These are phyloP conservation scores for Candida nitratophila DNA, from an alignment of 805 yeast species.

Conservation along the genomic window DNA sequence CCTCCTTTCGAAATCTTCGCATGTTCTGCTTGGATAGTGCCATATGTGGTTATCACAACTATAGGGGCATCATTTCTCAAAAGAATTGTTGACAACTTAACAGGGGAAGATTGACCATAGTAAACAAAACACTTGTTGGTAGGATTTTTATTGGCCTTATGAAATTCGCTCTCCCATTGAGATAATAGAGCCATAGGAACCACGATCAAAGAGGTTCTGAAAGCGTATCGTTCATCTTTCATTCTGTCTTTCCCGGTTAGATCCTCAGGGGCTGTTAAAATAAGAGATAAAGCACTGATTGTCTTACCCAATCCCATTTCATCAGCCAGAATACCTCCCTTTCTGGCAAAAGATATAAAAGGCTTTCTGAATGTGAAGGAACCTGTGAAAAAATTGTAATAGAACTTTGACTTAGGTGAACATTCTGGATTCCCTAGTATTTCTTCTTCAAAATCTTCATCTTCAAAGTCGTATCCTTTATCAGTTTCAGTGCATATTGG, in stretches of 20 bases:
- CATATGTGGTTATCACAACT: conserved; percentile 79
- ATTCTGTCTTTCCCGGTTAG: conserved; percentile 8
- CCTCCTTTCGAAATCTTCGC: conserved; percentile 31
- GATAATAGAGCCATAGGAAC: conserved; percentile 88
- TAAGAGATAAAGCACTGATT: conserved; percentile 68
- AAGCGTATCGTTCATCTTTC: conserved; percentile 43
- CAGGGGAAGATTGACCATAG: conserved; percentile 59
- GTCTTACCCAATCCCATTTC: conserved; percentile 98
- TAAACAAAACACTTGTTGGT: conserved; percentile 49
- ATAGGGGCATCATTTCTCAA: conserved; percentile 48
- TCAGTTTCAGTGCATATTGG: too few species aligned
- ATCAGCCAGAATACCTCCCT: conserved; percentile 90
- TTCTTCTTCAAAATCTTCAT: background rate
- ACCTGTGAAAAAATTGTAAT: conserved; percentile 75
- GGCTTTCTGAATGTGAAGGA: conserved; percentile 69
- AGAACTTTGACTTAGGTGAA: conserved; percentile 37
- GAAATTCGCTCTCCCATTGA: conserved; percentile 86
- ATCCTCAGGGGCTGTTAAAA: conserved; percentile 60
- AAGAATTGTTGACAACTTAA: conserved; percentile 41
- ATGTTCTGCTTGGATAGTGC: conserved; percentile 77
- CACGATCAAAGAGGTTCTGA: conserved; percentile 65
- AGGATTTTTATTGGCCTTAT: conserved; percentile 42
- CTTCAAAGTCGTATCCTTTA: background rate
- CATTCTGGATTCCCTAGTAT: background rate
- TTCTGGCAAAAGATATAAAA: conserved; percentile 45